Evolutionary conservation across 768 basidiomycete species (phyloP).

Genomic region (Suillus hirtellus): DNA sequence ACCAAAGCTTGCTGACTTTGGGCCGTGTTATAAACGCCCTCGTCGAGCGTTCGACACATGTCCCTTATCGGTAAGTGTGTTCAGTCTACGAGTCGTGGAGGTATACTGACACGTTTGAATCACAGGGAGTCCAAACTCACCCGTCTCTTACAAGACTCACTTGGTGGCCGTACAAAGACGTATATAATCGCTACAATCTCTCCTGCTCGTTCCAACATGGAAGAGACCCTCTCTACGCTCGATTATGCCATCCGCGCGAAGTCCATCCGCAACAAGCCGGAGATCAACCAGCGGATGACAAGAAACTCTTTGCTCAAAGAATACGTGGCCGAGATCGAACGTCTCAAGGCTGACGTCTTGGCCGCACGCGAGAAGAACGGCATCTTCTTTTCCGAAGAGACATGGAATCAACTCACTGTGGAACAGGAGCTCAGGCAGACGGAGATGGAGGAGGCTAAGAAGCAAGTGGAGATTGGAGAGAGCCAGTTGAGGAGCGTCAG

Average conservation of each 20-base stretch:
- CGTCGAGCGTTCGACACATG: conserved; percentile 87
- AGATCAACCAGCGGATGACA: conserved; percentile 93
- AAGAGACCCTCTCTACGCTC: conserved; percentile 96
- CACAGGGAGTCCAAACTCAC: conserved; percentile 94
- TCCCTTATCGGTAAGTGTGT: conserved; percentile 80
- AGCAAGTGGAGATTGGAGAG: conserved; percentile 81
- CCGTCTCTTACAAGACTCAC: conserved; percentile 96
- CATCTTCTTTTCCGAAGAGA: conserved; percentile 89
- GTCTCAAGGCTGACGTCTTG: conserved; percentile 84
- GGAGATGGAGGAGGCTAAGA: conserved; percentile 79
- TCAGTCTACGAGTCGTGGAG: neutral
- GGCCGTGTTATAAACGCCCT: conserved; percentile 96
- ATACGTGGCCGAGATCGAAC: conserved; percentile 90
- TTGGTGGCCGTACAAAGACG: conserved; percentile 96
- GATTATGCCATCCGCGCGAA: conserved; percentile 96
- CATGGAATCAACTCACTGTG: conserved; percentile 77
- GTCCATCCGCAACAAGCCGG: conserved; percentile 92
- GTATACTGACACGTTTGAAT: neutral
- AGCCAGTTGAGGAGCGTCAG: conserved; percentile 75
- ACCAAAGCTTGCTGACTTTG: conserved; percentile 94
- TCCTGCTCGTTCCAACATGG: conserved; percentile 89
- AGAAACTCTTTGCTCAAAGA: conserved; percentile 91
- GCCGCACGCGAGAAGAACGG: conserved; percentile 97
- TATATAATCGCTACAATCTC: conserved; percentile 97
- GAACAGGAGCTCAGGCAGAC: conserved; percentile 79